phyloP scores from a whole-genome alignment of 768 basidiomycete species.

The Leucocoprinus sp. region DNA sequence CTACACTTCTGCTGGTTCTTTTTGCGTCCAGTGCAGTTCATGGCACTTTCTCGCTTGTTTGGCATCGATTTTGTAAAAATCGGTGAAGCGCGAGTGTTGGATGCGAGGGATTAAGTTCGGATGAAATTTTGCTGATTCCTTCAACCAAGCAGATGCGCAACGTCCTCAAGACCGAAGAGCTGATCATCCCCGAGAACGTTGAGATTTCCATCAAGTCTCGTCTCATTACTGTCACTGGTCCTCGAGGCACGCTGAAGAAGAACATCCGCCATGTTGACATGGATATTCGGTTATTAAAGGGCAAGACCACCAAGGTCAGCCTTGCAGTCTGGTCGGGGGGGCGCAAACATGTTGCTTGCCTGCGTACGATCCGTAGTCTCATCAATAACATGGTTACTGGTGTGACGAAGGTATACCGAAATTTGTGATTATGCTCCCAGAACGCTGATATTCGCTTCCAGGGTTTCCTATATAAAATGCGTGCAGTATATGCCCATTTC shows the following conservation, averaged over 20 bases:
- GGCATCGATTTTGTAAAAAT: slow-evolving; percentile 18
- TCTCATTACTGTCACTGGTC: slow-evolving; percentile 84
- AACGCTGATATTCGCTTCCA: slow-evolving; percentile 20
- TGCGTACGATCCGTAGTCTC: slow-evolving; percentile 90
- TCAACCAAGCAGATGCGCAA: slow-evolving; percentile 76
- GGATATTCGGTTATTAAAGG: slow-evolving; percentile 82
- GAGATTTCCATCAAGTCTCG: slow-evolving; percentile 86
- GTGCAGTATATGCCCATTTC: slow-evolving; percentile 98
- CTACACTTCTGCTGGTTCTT: slow-evolving; percentile 11
- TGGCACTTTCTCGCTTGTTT: slow-evolving; percentile 11
- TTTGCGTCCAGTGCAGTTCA: slow-evolving; percentile 14
- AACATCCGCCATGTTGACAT: slow-evolving; percentile 89
- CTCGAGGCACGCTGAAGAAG: slow-evolving; percentile 89
- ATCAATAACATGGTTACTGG: slow-evolving; percentile 98
- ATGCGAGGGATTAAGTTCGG: slow-evolving; percentile 30
- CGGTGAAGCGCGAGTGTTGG: slow-evolving; percentile 21
- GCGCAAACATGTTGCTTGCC: slow-evolving; percentile 97
- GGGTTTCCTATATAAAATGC: slow-evolving; percentile 99
- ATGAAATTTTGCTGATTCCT: slow-evolving; percentile 20
- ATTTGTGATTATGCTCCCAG: neutral
- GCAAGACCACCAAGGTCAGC: slow-evolving; percentile 71
- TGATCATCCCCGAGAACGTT: slow-evolving; percentile 81
- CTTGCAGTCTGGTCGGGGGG: slow-evolving; percentile 97
- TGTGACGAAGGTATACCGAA: slow-evolving; percentile 75
- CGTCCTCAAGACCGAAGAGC: slow-evolving; percentile 89